Base-by-base conservation (phyloP, 164 flowering plant species). In the Stephania japonica region DNA sequence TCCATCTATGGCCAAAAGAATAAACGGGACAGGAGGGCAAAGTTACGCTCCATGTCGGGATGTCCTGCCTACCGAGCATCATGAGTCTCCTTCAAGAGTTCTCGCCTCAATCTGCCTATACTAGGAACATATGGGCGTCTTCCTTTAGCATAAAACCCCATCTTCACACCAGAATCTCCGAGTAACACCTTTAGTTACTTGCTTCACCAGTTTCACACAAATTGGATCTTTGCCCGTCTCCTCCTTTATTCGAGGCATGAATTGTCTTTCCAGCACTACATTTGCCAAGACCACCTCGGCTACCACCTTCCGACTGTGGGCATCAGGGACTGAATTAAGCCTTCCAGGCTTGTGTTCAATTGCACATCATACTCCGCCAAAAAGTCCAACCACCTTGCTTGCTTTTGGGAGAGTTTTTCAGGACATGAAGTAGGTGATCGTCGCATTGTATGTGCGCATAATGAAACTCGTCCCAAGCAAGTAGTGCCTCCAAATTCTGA, bases 331-430 rank as follows among this genome's bases (percentile, higher is more conserved):
- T 0, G 21, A 16, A 27, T 77, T 75, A 0, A 69, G 49, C 3
- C 13, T 7, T 0, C 74, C 69, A 4, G 71, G 70, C 13, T 67
- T 69, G 21, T 53, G 61, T 11, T 53, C 61, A 18, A 53, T 53
- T 53, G 13, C 61, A 53, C 18, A 6, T 53, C n/a, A 18, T 13
- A 53, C 61, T 53, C 61, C 18, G n/a, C n/a, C 5, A 53, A 5
- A 11, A 53, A 53, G 11, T 53, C 61, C n/a, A 53, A 53, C 61
- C 61, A 53, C 0, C 61, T 41, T 3, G 73, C 73, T 23, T 78
- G 74, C 41, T 75, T 80, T 5, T 77, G 69, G 3, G 73, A 16
- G 1, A 76, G 8, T 70, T 78, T 83, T 64, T 79, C 69, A 61
- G 80, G 81, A 0, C 62, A 68, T 7, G 18, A 66, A 32, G 38